Evolutionary conservation across 1,139 yeast genomes (phyloP).

Genomic region (Magnusiomyces tetraspermus): DNA sequence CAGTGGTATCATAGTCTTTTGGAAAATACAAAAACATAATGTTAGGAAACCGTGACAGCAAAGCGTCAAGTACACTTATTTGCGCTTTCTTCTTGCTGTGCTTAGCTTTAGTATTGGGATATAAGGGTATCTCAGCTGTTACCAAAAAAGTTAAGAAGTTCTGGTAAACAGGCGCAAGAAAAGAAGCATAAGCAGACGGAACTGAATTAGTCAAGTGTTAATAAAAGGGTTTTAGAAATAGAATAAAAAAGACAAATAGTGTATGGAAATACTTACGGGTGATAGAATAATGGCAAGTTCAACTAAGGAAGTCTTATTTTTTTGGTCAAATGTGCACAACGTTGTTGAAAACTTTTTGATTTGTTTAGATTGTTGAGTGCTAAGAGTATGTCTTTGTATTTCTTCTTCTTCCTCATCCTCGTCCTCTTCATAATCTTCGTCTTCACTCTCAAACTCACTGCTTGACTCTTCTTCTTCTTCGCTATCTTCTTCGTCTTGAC

Average conservation of each 20-base stretch:
- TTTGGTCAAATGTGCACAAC: neutral
- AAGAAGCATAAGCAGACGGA: neutral
- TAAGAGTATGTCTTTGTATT: neutral
- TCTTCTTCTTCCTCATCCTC: neutral
- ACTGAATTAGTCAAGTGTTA: neutral
- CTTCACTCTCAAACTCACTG: neutral
- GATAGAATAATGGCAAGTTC: neutral
- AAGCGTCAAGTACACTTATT: neutral
- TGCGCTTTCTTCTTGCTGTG: too few species aligned
- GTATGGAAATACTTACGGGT: neutral
- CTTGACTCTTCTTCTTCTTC: neutral
- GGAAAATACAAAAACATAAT: neutral
- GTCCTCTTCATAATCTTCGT: neutral
- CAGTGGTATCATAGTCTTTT: neutral
- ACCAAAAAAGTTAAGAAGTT: neutral
- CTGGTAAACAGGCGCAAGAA: neutral
- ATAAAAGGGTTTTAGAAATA: neutral
- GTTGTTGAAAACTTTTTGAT: neutral
- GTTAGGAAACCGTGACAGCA: neutral
- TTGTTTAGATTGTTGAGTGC: neutral
- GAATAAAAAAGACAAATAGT: neutral
- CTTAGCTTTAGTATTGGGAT: neutral
- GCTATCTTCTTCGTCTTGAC: neutral
- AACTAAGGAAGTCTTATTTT: neutral
- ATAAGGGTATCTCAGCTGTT: neutral